Percentiles rank a stretch among this genome's conserved stretches.
These are phyloP conservation scores for Yarrowia hollandica DNA, from an alignment of 805 yeast species.

Conservation along the genomic window DNA sequence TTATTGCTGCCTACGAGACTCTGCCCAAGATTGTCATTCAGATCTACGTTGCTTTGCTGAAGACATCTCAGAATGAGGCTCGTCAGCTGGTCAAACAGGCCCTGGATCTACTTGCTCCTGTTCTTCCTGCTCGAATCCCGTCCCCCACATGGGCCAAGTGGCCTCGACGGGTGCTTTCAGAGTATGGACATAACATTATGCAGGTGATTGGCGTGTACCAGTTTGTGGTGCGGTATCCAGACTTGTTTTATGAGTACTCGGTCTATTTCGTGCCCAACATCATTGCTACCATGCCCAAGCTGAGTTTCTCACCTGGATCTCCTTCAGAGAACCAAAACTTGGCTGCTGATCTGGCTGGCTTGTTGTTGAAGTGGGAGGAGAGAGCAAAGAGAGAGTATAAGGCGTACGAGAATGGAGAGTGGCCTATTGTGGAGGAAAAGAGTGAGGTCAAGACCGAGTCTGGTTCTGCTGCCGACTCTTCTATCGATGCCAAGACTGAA, in stretches of 20 bases:
- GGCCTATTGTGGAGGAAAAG: slow-evolving; percentile 6
- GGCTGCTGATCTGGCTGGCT: slow-evolving; percentile 86
- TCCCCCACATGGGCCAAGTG: slow-evolving; percentile 81
- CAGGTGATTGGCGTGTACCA: slow-evolving; percentile 88
- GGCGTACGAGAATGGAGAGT: slow-evolving; percentile 9
- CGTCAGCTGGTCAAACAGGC: slow-evolving; percentile 83
- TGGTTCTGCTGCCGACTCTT: no score
- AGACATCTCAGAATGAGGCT: slow-evolving; percentile 84
- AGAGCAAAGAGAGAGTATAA: slow-evolving; percentile 38
- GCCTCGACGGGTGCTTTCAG: slow-evolving; percentile 89
- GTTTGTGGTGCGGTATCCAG: slow-evolving; percentile 82
- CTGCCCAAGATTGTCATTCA: slow-evolving; percentile 87
- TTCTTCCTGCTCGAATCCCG: slow-evolving; percentile 65
- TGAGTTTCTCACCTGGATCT: slow-evolving; percentile 74
- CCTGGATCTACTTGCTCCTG: slow-evolving; percentile 84
- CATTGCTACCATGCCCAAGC: slow-evolving; percentile 87
- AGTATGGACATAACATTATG: slow-evolving; percentile 81
- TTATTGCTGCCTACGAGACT: slow-evolving; percentile 84
- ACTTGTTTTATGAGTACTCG: slow-evolving; percentile 78
- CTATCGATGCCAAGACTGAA: no score
- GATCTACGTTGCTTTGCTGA: slow-evolving; percentile 83
- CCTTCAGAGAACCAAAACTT: slow-evolving; percentile 77
- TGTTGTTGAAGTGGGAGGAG: slow-evolving; percentile 83
- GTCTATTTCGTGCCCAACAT: slow-evolving; percentile 88
- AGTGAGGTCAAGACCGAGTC: slow-evolving; percentile 31